phyloP scores from a whole-genome alignment of 2,329 filamentous ascomycete genomes.

The Ophiostoma sp. region DNA sequence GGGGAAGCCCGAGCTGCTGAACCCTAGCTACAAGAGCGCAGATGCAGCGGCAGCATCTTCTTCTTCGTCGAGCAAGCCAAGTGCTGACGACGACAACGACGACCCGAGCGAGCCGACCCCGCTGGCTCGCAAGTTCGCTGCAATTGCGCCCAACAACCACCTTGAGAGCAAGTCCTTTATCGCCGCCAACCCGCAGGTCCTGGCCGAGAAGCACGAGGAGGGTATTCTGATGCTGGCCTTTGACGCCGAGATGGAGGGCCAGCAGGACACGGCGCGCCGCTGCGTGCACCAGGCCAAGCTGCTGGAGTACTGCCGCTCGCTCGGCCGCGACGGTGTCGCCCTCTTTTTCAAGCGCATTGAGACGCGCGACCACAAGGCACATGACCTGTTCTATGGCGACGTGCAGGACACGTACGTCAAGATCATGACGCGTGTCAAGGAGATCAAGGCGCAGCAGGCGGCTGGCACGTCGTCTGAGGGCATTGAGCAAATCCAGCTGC shows the following conservation, averaged over 20 bases:
- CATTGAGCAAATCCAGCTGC: constrained; percentile 95
- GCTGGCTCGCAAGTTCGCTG: constrained; percentile 76
- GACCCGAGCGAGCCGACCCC: constrained; percentile 74
- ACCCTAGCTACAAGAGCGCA: constrained; percentile 55
- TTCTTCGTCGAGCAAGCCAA: constrained; percentile 23
- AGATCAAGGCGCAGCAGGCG: constrained; percentile 60
- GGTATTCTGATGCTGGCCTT: constrained; percentile 90
- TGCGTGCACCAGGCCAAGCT: constrained; percentile 92
- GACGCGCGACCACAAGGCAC: constrained; percentile 83
- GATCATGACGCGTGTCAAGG: constrained; percentile 73
- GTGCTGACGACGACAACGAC: constrained; percentile 61
- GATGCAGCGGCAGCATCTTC: background rate
- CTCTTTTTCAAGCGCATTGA: constrained; percentile 97
- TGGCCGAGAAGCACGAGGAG: constrained; percentile 82
- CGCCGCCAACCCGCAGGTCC: constrained; percentile 71
- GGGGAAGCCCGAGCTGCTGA: constrained; percentile 70
- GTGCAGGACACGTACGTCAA: constrained; percentile 83
- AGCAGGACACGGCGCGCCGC: constrained; percentile 74
- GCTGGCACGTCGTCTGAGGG: constrained; percentile 52
- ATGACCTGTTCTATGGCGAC: constrained; percentile 88
- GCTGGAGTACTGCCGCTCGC: constrained; percentile 88
- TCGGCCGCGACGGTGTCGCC: constrained; percentile 83
- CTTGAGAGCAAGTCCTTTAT: constrained; percentile 73
- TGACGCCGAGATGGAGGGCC: constrained; percentile 75
- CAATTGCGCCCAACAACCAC: constrained; percentile 76